Evolutionary conservation across 2,329 filamentous ascomycete species (phyloP).

Genomic region (Fusarium sp.): DNA sequence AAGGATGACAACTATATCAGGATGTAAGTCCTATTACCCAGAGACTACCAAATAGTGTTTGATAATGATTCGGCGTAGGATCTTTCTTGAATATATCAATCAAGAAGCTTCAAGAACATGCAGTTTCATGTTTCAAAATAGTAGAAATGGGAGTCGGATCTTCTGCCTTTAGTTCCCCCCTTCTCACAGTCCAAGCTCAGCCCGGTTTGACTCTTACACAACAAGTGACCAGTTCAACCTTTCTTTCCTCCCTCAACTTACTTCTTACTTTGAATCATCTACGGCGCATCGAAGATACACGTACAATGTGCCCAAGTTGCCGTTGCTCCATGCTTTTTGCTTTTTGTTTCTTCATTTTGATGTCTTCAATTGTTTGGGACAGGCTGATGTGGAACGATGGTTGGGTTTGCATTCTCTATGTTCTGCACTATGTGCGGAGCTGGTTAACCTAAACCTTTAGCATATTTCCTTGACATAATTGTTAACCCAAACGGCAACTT

Average conservation of each 20-base stretch:
- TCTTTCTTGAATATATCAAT: too few species aligned
- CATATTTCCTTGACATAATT: too few species aligned
- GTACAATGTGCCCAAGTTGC: not conserved
- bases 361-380: too few species aligned
- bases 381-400: not conserved
- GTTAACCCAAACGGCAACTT: not conserved
- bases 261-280: not conserved
- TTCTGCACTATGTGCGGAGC: not conserved
- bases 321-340: not conserved
- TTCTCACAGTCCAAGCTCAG: not conserved
- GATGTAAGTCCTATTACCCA: not conserved
- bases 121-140: not conserved
- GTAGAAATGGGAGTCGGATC: not conserved
- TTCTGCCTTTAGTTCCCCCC: too few species aligned
- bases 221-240: not conserved
- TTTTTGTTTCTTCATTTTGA: not conserved
- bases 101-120: not conserved
- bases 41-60: not conserved
- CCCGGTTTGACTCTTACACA: too few species aligned
- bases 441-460: not conserved
- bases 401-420: not conserved
- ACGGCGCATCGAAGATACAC: not conserved
- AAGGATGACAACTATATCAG: not conserved
- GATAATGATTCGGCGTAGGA: not conserved
- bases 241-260: not conserved